phyloP scores from a whole-genome alignment of 805 yeast genomes.

The Yarrowia sp. region DNA sequence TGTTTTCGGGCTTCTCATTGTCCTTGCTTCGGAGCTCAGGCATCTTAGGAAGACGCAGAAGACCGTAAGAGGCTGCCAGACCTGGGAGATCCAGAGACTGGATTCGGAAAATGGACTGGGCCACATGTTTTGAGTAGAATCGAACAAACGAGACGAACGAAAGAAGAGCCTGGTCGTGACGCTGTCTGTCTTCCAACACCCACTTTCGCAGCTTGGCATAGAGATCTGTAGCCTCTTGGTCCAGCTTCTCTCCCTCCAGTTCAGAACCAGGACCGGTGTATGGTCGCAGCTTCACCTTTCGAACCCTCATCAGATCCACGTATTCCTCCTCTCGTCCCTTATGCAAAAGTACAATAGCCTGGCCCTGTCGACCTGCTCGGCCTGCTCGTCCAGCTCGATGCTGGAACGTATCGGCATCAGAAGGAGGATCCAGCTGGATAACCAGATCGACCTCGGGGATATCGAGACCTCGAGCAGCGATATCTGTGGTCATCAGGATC shows the following conservation, averaged over 20 bases:
- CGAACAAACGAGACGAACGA: constrained; percentile 84
- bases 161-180: constrained; percentile 80
- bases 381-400: constrained; percentile 97
- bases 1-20: constrained; percentile 66
- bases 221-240: constrained; percentile 32
- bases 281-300: constrained; percentile 61
- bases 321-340: constrained; percentile 82
- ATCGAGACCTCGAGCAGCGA: constrained; percentile 98
- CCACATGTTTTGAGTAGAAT: constrained; percentile 86
- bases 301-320: constrained; percentile 78
- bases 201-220: constrained; percentile 55
- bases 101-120: constrained; percentile 84
- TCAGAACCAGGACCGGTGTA: constrained; percentile 44
- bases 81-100: constrained; percentile 73
- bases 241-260: constrained; percentile 42
- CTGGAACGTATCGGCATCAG: constrained; percentile 87
- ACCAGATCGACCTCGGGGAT: constrained; percentile 94
- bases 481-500: constrained; percentile 89
- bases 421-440: constrained; percentile 93
- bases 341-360: constrained; percentile 75
- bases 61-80: constrained; percentile 77
- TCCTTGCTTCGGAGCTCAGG: constrained; percentile 71
- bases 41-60: constrained; percentile 88
- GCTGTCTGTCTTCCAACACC: constrained; percentile 74
- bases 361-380: constrained; percentile 84